These are phyloP conservation scores for Colletotrichum tofieldiae DNA, from an alignment of 2,329 filamentous ascomycete species.

Conservation along the genomic window DNA sequence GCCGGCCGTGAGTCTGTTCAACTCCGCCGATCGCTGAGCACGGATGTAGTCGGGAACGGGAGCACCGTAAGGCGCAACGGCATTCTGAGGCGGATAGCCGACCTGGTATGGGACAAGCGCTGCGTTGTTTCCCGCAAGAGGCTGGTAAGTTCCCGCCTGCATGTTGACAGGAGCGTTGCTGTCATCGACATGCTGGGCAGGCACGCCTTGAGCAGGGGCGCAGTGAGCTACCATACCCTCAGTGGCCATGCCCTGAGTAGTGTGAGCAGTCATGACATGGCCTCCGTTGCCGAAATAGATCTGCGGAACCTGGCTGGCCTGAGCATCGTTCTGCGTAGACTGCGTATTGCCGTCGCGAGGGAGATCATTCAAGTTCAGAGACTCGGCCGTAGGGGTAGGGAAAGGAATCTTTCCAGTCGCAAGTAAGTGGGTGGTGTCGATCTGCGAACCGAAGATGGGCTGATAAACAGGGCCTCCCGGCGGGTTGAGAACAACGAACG, in stretches of 20 bases:
- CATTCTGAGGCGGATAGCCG: conserved; percentile 5
- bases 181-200: background rate
- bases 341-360: background rate
- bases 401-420: conserved; percentile 19
- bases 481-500: conserved; percentile 13
- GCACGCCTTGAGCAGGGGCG: background rate
- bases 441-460: conserved; percentile 26
- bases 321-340: background rate
- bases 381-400: background rate
- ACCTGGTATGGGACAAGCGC: conserved; percentile 30
- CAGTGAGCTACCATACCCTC: background rate
- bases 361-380: conserved; percentile 14
- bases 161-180: background rate
- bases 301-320: conserved; percentile 1
- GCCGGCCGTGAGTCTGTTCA: conserved; percentile 56
- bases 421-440: conserved; percentile 22
- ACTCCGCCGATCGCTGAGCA: conserved; percentile 53
- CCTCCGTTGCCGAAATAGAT: conserved; percentile 1
- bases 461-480: conserved; percentile 15
- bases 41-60: conserved; percentile 45
- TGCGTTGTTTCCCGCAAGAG: conserved; percentile 4
- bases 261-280: background rate
- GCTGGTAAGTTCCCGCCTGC: conserved; percentile 11
- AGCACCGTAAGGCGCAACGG: background rate
- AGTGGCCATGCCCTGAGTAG: background rate